Evolutionary conservation across 768 basidiomycete genomes (phyloP).

Genomic region (Lentinula raphanica): DNA sequence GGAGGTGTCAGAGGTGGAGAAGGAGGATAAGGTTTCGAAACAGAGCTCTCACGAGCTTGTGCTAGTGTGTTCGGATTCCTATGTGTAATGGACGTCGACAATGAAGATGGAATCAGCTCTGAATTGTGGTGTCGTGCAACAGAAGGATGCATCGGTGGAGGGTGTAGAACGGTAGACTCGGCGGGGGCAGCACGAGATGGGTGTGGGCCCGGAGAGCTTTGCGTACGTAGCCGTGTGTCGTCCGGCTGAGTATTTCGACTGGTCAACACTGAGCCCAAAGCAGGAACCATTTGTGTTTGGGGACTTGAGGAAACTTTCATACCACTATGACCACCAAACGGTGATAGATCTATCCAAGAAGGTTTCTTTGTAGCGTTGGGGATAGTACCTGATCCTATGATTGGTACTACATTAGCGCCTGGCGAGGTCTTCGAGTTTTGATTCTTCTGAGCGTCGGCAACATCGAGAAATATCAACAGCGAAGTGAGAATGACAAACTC

Average conservation of each 20-base stretch:
- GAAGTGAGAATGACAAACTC: constrained; percentile 77
- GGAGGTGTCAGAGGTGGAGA: constrained; percentile 20
- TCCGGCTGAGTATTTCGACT: neutral
- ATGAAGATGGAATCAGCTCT: too few species aligned
- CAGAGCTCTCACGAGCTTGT: neutral
- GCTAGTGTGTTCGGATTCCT: too few species aligned
- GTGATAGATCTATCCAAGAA: neutral
- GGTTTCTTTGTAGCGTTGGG: too few species aligned
- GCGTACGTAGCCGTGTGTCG: neutral
- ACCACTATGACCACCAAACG: neutral
- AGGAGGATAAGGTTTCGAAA: neutral
- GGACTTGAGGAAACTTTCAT: neutral
- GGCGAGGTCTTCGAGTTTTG: constrained; percentile 22
- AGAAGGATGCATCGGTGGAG: neutral
- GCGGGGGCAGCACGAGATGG: too few species aligned
- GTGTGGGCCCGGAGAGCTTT: neutral
- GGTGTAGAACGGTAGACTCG: neutral
- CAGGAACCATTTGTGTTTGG: neutral
- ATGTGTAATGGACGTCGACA: neutral
- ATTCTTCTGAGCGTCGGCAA: constrained; percentile 42
- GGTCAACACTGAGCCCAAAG: neutral
- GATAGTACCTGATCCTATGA: too few species aligned
- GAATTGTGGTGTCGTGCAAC: neutral
- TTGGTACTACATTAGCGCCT: neutral
- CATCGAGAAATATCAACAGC: constrained; percentile 72